A percentile compares a stretch with the other conserved stretches of the same genome.
phyloP scores from a whole-genome alignment of 108 stramenopile genomes.

The Nannochloropsis granulata region DNA sequence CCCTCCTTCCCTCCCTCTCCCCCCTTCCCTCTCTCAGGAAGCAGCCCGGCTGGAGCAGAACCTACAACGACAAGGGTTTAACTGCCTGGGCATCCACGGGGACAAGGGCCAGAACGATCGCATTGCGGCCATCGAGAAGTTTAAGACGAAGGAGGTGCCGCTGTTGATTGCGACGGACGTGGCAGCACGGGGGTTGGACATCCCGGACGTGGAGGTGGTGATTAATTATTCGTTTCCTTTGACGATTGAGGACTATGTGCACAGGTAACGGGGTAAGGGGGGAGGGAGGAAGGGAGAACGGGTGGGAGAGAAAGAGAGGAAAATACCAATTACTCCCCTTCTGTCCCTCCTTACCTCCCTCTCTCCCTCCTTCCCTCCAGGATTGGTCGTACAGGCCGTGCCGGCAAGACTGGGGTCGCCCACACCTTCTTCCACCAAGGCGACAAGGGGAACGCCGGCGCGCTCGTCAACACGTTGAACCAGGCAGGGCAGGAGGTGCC shows the following conservation, averaged over 20 bases:
- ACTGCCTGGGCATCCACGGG: conserved; percentile 92
- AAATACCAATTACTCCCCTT: background rate
- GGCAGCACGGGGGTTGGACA: conserved; percentile 92
- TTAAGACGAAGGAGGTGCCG: conserved; percentile 59
- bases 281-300: background rate
- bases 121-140: conserved; percentile 64
- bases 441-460: conserved; percentile 88
- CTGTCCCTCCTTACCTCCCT: background rate
- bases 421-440: conserved; percentile 87
- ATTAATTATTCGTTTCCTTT: conserved; percentile 92
- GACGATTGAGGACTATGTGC: conserved; percentile 88
- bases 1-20: background rate
- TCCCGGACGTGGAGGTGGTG: conserved; percentile 91
- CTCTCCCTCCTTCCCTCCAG: background rate
- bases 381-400: conserved; percentile 91
- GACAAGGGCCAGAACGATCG: conserved; percentile 84
- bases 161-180: conserved; percentile 93
- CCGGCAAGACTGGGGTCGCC: conserved; percentile 42
- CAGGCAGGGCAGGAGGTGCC: conserved; percentile 85
- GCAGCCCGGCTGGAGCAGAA: conserved; percentile 68
- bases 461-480: conserved; percentile 65
- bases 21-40: conserved; percentile 36
- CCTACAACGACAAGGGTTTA: conserved; percentile 55
- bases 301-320: background rate
- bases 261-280: conserved; percentile 6